Conservation (phyloP, 1,139 yeast genomes). For the Casaregolazyma lundiana region DNA sequence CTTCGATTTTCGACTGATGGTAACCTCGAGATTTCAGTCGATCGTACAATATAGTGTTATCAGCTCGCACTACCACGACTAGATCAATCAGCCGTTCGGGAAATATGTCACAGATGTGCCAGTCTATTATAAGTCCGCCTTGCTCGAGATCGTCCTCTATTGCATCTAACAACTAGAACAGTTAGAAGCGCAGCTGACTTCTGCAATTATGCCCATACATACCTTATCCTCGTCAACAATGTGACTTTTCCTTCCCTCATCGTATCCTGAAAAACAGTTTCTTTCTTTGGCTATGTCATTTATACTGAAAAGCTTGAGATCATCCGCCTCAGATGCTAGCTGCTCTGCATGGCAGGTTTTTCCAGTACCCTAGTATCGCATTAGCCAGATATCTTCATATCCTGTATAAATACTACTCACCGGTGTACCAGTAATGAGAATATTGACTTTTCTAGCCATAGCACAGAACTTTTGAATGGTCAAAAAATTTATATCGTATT, state of each 20-base stretch:
- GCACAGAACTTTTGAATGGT: not conserved
- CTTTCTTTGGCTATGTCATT: conserved; percentile 79
- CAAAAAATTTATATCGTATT: conserved; percentile 1
- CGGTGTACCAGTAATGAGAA: conserved; percentile 93
- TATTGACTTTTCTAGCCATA: conserved; percentile 41
- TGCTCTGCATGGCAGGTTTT: conserved; percentile 79
- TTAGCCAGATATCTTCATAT: not conserved
- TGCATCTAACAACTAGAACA: conserved; percentile 54
- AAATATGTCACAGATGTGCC: conserved; percentile 96
- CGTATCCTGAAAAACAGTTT: conserved; percentile 77
- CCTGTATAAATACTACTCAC: conserved; percentile 22
- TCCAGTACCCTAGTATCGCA: conserved; percentile 66
- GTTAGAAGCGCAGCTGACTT: not conserved
- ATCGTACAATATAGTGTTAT: conserved; percentile 66
- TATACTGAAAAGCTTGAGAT: conserved; percentile 58
- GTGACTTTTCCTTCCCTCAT: conserved; percentile 75
- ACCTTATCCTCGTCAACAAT: conserved; percentile 87
- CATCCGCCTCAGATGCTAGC: conserved; percentile 49
- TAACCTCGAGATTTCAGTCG: conserved; percentile 67
- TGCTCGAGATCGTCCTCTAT: conserved; percentile 70
- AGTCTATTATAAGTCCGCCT: conserved; percentile 88
- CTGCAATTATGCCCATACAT: not conserved
- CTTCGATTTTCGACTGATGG: conserved; percentile 75
- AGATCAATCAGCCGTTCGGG: conserved; percentile 91
- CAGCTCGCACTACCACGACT: conserved; percentile 81